phyloP scores from a whole-genome alignment of 331 rosid species.

The Quercus lobata region DNA sequence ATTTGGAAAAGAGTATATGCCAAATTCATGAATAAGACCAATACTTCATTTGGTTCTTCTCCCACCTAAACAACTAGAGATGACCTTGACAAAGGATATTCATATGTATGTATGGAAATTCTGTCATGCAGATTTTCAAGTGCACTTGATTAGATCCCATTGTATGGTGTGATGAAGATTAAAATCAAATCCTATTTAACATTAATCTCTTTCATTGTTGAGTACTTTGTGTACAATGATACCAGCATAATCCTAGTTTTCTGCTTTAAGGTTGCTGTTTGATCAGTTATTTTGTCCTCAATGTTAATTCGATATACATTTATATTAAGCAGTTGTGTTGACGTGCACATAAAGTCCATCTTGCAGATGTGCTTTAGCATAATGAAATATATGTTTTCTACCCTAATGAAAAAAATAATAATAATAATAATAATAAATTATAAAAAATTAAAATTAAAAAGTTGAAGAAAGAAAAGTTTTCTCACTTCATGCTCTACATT shows the following conservation, averaged over 20 bases:
- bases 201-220: constrained; percentile 18
- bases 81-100: constrained; percentile 31
- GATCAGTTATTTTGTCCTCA: no score
- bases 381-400: neutral
- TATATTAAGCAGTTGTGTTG: no score
- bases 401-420: neutral
- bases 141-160: constrained; percentile 14
- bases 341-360: neutral
- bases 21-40: constrained; percentile 25
- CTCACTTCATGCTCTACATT: constrained; percentile 31
- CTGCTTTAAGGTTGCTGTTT: neutral
- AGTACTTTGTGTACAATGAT: constrained; percentile 10
- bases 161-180: neutral
- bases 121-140: neutral
- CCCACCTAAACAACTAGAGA: constrained; percentile 24
- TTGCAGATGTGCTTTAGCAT: neutral
- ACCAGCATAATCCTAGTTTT: constrained; percentile 4
- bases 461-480: neutral
- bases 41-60: constrained; percentile 22
- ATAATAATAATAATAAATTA: neutral
- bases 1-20: constrained; percentile 41
- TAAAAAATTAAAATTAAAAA: no score
- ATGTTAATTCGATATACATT: no score
- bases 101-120: constrained; percentile 7
- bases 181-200: neutral